Evolutionary conservation across 257 asterid species (phyloP), one percentile per base, ranked within the genome.

Genomic region (Primulina eburnea): DNA sequence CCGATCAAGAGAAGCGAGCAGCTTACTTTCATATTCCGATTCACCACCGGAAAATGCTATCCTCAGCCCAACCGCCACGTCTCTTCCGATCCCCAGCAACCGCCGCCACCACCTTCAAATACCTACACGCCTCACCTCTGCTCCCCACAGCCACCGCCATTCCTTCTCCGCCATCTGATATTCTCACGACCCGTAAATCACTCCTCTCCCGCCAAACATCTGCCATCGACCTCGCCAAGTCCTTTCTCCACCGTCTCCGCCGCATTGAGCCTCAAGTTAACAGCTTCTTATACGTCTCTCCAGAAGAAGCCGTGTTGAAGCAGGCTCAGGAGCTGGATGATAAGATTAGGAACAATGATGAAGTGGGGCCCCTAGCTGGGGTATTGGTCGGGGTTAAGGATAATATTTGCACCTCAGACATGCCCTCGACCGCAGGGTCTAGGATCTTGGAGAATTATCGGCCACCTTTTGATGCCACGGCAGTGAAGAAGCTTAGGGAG

Each of bases 391-490:
- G 89, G 17, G 89, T 94, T 34, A 91, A 94, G 86, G 99, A 94
- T 79, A 94, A 94, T 62, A 94, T 94, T 5, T 91, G 97, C 82
- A 90, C 97, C 2, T 20, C 30, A 12, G 89, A 91, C 68, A 91
- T 94, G 97, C 96, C 99, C 0, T 89, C 96, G 2, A 91, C 97
- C 12, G 99, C 97, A 10, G 97, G 97, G 4, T 94, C 97, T 4
- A 89, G 76, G 83, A 80, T 89, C 17, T 68, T 94, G 89, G 93
- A 94, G 72, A 76, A 84, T 68, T 93, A 93, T 60, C 75, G 83
- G 32, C 97, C 97, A 52, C 93, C 97, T 3, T 91, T 76, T 63
- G 97, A 94, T 70, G 97, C 99, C 32, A 91, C 97, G 17, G 96
- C 87, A 1, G 96, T 91, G 79, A 85, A 82, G 80, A 94, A 85